Base-by-base conservation (phyloP, 108 stramenopile species). In the Schizochytrium sp. region DNA sequence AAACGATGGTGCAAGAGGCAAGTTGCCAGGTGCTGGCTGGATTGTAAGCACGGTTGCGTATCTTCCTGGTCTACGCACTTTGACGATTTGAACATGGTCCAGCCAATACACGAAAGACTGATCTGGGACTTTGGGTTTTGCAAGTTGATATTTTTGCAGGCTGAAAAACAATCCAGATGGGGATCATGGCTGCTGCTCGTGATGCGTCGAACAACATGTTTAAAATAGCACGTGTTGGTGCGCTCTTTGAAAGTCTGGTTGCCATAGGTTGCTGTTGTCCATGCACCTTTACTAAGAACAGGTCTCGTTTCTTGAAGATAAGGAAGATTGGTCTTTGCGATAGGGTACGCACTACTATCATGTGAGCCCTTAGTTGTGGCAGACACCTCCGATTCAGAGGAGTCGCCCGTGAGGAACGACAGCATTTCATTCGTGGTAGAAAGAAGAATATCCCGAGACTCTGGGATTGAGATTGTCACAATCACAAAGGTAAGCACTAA, bases 1-100 rank as follows among this genome's bases (percentile, higher is more conserved):
- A 69, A 69, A 44, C 64, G 64, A 15, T 69, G 64, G 64, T 69
- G 64, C 19, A 69, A 44, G 12, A 69, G 64, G 15, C 64, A 69
- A 1, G 64, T 69, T 8, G 40, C 44, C 42, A 38, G 40, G 64
- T 44, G 42, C 12, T 44, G 42, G 42, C 44, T 69, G 64, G 44
- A 12, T 44, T 69, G 64, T 3, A 44, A 10, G 28, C 64, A 69
- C 10, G 64, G 13, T 17, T 58, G 13, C 57, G 57, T 17, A 17
- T 58, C 57, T 17, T 3, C 19, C 42, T 69, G 12, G 64, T 38
- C 64, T 38, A 44, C 64, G 64, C 64, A 69, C 42, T 38, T 38
- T 38, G 44, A 44, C 12, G 10, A 7, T 12, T 38, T 12, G 1
- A 69, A 38, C 64, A 69, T 69, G 64, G 64, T 69, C 64, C 64